These are phyloP conservation scores for Escovopsis sp. DNA, from an alignment of 2,329 filamentous ascomycete genomes.

Conservation along the genomic window DNA sequence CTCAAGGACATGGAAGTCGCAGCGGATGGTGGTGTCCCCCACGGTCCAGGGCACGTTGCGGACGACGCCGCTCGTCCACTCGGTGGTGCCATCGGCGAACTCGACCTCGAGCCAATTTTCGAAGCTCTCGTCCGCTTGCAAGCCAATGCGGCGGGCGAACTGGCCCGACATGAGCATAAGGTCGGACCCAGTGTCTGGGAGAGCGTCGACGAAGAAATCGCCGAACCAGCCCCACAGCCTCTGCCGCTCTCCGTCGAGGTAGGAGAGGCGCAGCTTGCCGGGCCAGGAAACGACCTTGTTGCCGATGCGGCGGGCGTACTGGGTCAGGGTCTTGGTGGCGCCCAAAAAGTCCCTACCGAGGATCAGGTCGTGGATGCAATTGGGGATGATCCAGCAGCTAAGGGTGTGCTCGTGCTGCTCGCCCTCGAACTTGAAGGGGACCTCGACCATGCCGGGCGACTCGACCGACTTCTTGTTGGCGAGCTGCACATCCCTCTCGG, in stretches of 20 bases:
- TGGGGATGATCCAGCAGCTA: constrained; percentile 1
- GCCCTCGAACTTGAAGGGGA: constrained; percentile 1
- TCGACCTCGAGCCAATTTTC: constrained; percentile 2
- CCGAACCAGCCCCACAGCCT: constrained; percentile 2
- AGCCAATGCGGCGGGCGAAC: constrained; percentile 2
- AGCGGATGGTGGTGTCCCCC: neutral
- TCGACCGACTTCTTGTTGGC: constrained; percentile 1
- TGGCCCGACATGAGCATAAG: constrained; percentile 4
- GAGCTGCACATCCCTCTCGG: neutral
- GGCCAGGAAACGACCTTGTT: neutral
- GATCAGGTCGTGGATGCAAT: constrained; percentile 1
- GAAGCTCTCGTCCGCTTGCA: neutral
- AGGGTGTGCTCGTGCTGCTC: neutral
- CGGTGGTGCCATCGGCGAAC: constrained; percentile 3
- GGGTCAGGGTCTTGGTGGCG: constrained; percentile 1
- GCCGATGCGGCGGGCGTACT: neutral
- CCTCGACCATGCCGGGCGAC: neutral
- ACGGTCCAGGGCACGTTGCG: neutral
- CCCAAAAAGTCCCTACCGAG: constrained; percentile 2
- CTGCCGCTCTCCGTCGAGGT: constrained; percentile 1
- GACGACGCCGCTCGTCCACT: constrained; percentile 3
- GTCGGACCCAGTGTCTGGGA: constrained; percentile 5
- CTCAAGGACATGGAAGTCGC: constrained; percentile 5
- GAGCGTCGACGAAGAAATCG: constrained; percentile 1
- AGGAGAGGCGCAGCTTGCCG: neutral